Evolutionary conservation across 192 early-diverging fungal genomes (phyloP).

Genomic region (Jimgerdemannia flammicorona): DNA sequence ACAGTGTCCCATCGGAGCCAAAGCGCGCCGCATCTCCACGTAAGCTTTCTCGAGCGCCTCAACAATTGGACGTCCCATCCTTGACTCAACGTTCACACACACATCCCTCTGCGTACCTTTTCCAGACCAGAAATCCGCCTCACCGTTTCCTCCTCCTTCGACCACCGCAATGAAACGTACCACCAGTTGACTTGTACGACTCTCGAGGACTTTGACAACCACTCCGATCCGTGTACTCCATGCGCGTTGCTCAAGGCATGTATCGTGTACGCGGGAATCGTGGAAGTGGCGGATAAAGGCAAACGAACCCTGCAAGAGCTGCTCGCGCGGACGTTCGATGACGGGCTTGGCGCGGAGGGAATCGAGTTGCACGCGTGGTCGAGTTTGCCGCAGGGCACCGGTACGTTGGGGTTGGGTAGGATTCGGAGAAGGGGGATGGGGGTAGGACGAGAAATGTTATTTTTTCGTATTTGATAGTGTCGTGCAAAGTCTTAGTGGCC

Average conservation of each 20-base stretch:
- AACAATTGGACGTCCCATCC: not conserved
- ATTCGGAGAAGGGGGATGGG: too few species aligned
- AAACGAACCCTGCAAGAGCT: not conserved
- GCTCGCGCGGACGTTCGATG: not conserved
- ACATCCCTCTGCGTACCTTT: not conserved
- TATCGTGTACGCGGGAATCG: conserved; percentile 23
- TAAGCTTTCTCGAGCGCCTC: conserved; percentile 5
- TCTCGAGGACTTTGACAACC: conserved; percentile 17
- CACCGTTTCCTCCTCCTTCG: not conserved
- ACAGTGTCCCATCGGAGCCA: not conserved
- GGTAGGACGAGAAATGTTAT: not conserved
- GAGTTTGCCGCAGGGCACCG: conserved; percentile 24
- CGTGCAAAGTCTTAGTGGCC: not conserved
- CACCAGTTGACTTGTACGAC: conserved; percentile 17
- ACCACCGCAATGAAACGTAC: conserved; percentile 15
- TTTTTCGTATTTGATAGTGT: too few species aligned
- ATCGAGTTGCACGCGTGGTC: conserved; percentile 23
- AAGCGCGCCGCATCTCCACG: not conserved
- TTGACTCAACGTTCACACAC: not conserved
- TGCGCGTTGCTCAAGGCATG: conserved; percentile 30
- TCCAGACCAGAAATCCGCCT: not conserved
- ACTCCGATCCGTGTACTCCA: conserved; percentile 23
- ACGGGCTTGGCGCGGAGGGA: conserved; percentile 14
- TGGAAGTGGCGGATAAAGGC: conserved; percentile 7
- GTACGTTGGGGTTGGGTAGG: not conserved